Conservation (phyloP, 2,329 filamentous ascomycete species). For the Trichoderma cornu-damae region DNA sequence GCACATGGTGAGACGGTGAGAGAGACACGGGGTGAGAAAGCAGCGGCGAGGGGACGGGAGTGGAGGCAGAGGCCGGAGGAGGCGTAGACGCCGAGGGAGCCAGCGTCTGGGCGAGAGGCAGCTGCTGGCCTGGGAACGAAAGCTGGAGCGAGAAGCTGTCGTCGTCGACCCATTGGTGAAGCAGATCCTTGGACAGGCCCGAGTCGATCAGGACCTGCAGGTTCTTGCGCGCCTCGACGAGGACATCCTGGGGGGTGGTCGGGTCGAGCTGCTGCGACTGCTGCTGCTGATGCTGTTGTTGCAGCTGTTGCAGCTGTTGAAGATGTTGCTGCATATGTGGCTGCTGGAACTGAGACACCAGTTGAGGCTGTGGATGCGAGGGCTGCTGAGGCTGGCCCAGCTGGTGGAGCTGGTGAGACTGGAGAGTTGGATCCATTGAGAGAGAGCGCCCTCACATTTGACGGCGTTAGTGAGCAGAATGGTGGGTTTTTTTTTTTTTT, state of each 20-base stretch:
- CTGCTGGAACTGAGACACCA: conserved; percentile 16
- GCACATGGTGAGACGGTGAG: conserved; percentile 20
- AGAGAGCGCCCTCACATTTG: conserved; percentile 28
- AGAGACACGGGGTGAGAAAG: conserved; percentile 14
- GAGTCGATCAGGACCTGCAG: conserved; percentile 44
- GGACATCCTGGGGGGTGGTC: conserved; percentile 39
- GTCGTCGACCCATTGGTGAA: conserved; percentile 40
- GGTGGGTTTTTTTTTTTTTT: background rate
- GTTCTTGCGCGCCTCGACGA: conserved; percentile 43
- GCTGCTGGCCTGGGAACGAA: conserved; percentile 21
- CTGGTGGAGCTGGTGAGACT: conserved; percentile 26
- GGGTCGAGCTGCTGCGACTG: conserved; percentile 29
- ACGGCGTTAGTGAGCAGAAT: conserved; percentile 16
- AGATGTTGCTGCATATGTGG: conserved; percentile 20
- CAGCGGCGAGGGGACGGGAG: conserved; percentile 20
- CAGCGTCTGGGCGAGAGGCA: conserved; percentile 7
- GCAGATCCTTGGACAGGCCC: conserved; percentile 40
- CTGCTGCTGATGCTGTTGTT: background rate
- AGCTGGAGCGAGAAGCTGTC: conserved; percentile 34
- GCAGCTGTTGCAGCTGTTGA: background rate
- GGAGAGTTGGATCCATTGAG: conserved; percentile 32
- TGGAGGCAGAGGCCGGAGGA: conserved; percentile 16
- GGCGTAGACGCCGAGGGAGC: conserved; percentile 9
- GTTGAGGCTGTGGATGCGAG: conserved; percentile 5
- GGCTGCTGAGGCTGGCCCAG: conserved; percentile 17